phyloP scores from a whole-genome alignment of 345 rosid genomes.

The Gossypium rotundifolium region DNA sequence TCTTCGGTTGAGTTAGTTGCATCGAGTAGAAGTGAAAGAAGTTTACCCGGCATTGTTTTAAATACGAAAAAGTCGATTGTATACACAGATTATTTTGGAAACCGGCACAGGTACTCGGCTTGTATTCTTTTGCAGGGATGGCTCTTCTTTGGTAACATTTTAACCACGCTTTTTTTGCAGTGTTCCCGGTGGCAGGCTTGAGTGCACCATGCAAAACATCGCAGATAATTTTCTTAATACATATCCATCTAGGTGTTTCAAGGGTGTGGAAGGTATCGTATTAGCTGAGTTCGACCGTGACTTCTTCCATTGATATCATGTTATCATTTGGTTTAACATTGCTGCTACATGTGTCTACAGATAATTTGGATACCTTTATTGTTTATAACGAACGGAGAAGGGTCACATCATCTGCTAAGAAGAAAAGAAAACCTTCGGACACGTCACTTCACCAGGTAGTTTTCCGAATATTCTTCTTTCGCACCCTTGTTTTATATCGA shows the following conservation, averaged over 20 bases:
- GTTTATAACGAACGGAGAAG: slow-evolving; percentile 79
- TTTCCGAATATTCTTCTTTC: slow-evolving; percentile 17
- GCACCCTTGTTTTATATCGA: neutral
- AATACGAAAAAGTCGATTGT: slow-evolving; percentile 63
- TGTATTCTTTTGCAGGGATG: neutral
- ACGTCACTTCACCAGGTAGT: slow-evolving; percentile 76
- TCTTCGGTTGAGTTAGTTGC: slow-evolving; percentile 59
- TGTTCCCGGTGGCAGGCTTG: slow-evolving; percentile 84
- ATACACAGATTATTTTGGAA: slow-evolving; percentile 56
- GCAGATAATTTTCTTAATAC: slow-evolving; percentile 71
- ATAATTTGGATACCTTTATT: slow-evolving; percentile 69
- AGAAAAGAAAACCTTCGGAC: slow-evolving; percentile 59
- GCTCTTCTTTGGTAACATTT: neutral
- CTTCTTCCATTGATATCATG: slow-evolving; percentile 4
- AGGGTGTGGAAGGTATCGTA: slow-evolving; percentile 61
- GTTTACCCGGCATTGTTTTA: slow-evolving; percentile 85
- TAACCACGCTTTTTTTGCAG: slow-evolving; percentile 26
- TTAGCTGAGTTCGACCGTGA: neutral
- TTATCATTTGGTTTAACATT: slow-evolving; percentile 7
- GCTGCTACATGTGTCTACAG: slow-evolving; percentile 28
- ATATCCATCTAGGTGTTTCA: slow-evolving; percentile 55
- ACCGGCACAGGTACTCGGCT: slow-evolving; percentile 50
- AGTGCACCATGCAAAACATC: slow-evolving; percentile 97
- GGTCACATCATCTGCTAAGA: slow-evolving; percentile 95
- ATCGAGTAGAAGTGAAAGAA: slow-evolving; percentile 46